phyloP scores from a whole-genome alignment of 148 eudicot species.

The Pouteria glomerata region DNA sequence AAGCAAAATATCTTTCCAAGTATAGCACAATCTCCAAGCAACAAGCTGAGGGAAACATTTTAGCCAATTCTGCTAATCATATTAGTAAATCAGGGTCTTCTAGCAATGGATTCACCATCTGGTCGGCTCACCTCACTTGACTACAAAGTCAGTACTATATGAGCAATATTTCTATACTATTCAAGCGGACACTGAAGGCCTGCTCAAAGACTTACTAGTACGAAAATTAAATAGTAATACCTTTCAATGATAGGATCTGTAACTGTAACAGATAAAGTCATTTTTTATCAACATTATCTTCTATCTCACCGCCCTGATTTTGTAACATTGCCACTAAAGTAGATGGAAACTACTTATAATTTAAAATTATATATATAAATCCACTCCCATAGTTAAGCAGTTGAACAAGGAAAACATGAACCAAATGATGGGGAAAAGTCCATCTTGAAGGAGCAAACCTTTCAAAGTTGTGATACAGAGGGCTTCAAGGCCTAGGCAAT shows the following conservation, averaged over 20 bases:
- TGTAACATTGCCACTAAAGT: neutral
- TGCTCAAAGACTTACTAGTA: neutral
- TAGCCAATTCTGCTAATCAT: neutral
- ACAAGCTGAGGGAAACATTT: neutral
- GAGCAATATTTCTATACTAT: neutral
- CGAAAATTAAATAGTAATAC: neutral
- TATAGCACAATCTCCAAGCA: neutral
- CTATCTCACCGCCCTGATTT: neutral
- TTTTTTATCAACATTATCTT: neutral
- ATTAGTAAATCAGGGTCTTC: neutral
- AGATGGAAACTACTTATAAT: neutral
- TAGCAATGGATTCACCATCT: neutral
- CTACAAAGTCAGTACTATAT: neutral
- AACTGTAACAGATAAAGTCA: slow-evolving; percentile 3
- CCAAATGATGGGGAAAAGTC: no score
- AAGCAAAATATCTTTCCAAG: neutral
- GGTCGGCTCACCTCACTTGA: neutral
- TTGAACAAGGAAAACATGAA: neutral
- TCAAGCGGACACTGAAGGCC: neutral
- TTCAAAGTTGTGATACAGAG: neutral
- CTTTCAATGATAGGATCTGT: neutral
- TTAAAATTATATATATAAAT: no score
- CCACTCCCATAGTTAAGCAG: neutral
- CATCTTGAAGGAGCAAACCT: neutral
- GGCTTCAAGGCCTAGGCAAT: no score